Evolutionary conservation across 169 alveolate genomes (phyloP).

Genomic region (Babesia ovata): DNA sequence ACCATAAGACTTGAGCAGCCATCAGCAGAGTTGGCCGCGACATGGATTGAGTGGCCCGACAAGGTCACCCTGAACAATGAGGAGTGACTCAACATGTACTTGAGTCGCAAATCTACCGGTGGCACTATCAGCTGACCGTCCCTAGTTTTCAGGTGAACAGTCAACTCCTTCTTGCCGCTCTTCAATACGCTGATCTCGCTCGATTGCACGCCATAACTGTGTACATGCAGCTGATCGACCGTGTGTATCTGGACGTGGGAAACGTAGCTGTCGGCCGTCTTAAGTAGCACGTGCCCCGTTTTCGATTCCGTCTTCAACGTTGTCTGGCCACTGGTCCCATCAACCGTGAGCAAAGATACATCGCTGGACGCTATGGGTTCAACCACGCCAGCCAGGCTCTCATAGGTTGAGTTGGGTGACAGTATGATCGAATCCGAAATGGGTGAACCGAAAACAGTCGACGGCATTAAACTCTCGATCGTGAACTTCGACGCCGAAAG

Average conservation of each 20-base stretch:
- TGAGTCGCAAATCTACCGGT: constrained; percentile 26
- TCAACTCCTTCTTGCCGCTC: constrained; percentile 44
- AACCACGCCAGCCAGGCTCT: constrained; percentile 15
- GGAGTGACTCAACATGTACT: constrained; percentile 27
- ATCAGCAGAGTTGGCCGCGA: constrained; percentile 24
- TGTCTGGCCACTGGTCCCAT: not conserved
- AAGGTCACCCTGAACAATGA: constrained; percentile 30
- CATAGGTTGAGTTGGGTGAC: constrained; percentile 8
- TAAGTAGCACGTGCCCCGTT: constrained; percentile 41
- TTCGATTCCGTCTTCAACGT: constrained; percentile 19
- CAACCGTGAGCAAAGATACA: not conserved
- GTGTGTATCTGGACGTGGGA: constrained; percentile 26
- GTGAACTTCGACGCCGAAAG: constrained; percentile 6
- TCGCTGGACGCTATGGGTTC: constrained; percentile 27
- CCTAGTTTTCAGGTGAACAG: constrained; percentile 12
- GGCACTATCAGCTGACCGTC: constrained; percentile 21
- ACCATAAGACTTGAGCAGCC: constrained; percentile 31
- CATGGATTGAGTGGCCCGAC: not conserved
- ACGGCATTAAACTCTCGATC: constrained; percentile 5
- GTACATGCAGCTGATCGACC: constrained; percentile 23
- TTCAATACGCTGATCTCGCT: constrained; percentile 15
- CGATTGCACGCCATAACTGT: not conserved
- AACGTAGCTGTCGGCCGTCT: constrained; percentile 26
- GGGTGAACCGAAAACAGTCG: constrained; percentile 7
- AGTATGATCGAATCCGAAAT: not conserved